These are phyloP conservation scores for Phlyctochytrium planicorne DNA, from an alignment of 192 early-diverging fungal species.

Conservation along the genomic window DNA sequence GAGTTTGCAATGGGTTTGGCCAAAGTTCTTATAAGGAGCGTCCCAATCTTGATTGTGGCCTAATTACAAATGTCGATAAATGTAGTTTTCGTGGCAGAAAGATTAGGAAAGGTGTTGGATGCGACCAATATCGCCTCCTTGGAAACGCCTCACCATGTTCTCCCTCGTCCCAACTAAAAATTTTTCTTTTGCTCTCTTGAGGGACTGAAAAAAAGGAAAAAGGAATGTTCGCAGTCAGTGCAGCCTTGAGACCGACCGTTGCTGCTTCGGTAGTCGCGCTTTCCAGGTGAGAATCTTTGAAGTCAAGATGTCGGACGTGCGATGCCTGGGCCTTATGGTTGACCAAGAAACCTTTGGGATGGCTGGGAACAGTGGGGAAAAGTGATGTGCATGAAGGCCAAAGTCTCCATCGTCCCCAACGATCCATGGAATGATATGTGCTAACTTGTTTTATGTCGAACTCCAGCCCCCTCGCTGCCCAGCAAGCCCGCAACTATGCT, in stretches of 20 bases:
- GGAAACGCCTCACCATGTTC: too few relatives aligned
- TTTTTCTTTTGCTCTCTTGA: too few relatives aligned
- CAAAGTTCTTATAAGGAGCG: constrained; percentile 41
- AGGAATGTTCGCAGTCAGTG: background rate
- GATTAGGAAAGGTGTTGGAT: too few relatives aligned
- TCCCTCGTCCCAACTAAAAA: too few relatives aligned
- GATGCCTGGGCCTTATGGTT: background rate
- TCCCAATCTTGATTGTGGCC: constrained; percentile 40
- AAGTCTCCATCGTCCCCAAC: background rate
- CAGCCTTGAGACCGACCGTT: background rate
- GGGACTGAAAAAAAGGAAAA: constrained; percentile 3
- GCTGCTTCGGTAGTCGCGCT: background rate
- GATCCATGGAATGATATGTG: background rate
- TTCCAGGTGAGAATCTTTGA: background rate
- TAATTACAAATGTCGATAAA: background rate
- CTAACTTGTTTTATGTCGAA: background rate
- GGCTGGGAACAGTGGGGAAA: background rate
- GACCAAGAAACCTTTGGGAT: background rate
- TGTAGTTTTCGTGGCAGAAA: background rate
- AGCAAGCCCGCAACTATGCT: constrained; percentile 25
- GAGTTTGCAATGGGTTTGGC: constrained; percentile 47
- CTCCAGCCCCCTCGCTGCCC: too few relatives aligned
- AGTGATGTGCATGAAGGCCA: background rate
- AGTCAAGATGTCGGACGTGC: background rate
- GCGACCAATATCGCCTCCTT: too few relatives aligned